phyloP scores from a whole-genome alignment of 2,329 filamentous ascomycete species.

The Beauveria medogensis region DNA sequence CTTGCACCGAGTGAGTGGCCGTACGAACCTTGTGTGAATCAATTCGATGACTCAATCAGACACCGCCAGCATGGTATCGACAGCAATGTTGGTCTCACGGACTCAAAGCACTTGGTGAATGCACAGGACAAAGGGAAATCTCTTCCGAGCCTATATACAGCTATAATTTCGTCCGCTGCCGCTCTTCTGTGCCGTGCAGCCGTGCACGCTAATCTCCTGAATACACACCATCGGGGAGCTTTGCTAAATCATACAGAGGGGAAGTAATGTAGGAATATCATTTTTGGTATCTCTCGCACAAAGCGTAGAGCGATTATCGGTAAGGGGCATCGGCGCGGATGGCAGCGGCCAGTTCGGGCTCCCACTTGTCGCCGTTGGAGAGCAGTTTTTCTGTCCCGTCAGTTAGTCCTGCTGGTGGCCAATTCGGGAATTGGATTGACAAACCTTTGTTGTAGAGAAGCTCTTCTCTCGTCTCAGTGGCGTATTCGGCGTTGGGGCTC shows the following conservation, averaged over 20 bases:
- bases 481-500: slow-evolving; percentile 55
- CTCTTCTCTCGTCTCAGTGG: slow-evolving; percentile 73
- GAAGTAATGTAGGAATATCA: neutral
- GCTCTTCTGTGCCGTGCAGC: slow-evolving; percentile 3
- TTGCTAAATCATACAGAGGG: slow-evolving; percentile 11
- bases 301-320: slow-evolving; percentile 44
- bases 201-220: neutral
- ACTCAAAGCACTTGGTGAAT: slow-evolving; percentile 17
- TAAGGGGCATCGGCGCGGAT: slow-evolving; percentile 92
- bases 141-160: slow-evolving; percentile 24
- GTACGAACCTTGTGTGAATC: too few relatives aligned
- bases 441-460: slow-evolving; percentile 87
- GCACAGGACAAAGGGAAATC: slow-evolving; percentile 14
- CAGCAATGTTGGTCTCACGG: neutral
- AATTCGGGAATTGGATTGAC: slow-evolving; percentile 14
- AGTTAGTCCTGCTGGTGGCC: slow-evolving; percentile 17
- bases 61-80: too few relatives aligned
- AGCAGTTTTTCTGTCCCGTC: slow-evolving; percentile 62
- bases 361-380: slow-evolving; percentile 91
- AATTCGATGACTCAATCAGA: too few relatives aligned
- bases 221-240: neutral
- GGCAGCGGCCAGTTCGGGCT: slow-evolving; percentile 87
- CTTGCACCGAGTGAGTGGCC: too few relatives aligned
- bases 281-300: neutral
- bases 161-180: slow-evolving; percentile 10